These are phyloP conservation scores for Silene uniflora DNA, from an alignment of 148 eudicot genomes.

Conservation along the genomic window DNA sequence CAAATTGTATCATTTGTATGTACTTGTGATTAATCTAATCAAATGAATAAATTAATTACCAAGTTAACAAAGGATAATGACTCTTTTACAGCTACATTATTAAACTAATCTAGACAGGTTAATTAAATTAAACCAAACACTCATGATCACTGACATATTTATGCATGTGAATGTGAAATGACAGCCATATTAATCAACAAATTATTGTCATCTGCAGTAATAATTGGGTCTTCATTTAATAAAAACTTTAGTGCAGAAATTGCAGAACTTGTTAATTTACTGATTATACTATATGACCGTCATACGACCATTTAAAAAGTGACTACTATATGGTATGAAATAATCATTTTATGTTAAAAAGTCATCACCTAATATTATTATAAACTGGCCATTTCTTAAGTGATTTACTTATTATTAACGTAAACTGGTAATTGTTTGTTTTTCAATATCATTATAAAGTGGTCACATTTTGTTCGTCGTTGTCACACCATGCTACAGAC, in stretches of 20 bases:
- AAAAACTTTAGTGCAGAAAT: background rate
- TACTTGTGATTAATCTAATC: background rate
- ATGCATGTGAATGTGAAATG: slow-evolving; percentile 24
- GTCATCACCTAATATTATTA: no score
- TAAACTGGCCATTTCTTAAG: no score
- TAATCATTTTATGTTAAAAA: no score
- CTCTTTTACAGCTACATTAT: background rate
- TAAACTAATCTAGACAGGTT: background rate
- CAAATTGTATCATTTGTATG: background rate
- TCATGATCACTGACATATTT: slow-evolving; percentile 2
- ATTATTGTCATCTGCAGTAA: slow-evolving; percentile 26
- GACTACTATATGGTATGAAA: no score
- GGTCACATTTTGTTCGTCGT: no score
- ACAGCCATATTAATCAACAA: slow-evolving; percentile 27
- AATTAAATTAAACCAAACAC: background rate
- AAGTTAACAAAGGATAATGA: background rate
- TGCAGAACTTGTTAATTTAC: slow-evolving; percentile 4
- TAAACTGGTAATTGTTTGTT: no score
- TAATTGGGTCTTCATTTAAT: slow-evolving; percentile 21
- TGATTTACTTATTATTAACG: no score
- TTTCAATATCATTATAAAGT: no score
- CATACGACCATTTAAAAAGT: no score
- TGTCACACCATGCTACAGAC: no score
- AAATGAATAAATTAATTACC: background rate
- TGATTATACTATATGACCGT: no score